phyloP scores from a whole-genome alignment of 2,329 filamentous ascomycete genomes.

The Salinomyces thailandicus region DNA sequence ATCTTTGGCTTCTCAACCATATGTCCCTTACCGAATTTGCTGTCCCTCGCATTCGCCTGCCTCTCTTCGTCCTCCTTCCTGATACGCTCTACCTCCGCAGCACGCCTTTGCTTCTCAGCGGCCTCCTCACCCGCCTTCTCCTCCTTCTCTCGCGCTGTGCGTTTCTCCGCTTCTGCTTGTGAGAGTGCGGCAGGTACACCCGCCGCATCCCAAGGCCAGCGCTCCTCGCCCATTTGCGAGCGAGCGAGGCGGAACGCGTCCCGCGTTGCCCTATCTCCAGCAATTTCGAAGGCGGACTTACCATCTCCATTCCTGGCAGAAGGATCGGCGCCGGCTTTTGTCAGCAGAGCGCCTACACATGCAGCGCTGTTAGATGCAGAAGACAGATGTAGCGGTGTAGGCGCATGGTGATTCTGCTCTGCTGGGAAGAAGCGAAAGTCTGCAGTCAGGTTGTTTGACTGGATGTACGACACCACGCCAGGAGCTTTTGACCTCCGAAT shows the following conservation, averaged over 20 bases:
- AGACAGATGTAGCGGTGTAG: slow-evolving; percentile 76
- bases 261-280: slow-evolving; percentile 72
- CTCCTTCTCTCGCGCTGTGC: slow-evolving; percentile 58
- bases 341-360: slow-evolving; percentile 65
- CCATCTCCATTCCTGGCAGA: slow-evolving; percentile 59
- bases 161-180: slow-evolving; percentile 58
- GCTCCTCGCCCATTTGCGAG: slow-evolving; percentile 63
- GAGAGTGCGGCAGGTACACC: slow-evolving; percentile 62
- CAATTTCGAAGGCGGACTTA: slow-evolving; percentile 77
- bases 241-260: slow-evolving; percentile 88
- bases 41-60: slow-evolving; percentile 39
- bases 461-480: slow-evolving; percentile 72
- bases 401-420: slow-evolving; percentile 65
- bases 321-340: slow-evolving; percentile 66
- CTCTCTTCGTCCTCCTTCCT: slow-evolving; percentile 54
- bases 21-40: slow-evolving; percentile 40
- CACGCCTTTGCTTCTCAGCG: slow-evolving; percentile 50
- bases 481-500: slow-evolving; percentile 85
- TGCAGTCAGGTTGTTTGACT: slow-evolving; percentile 59
- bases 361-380: slow-evolving; percentile 69
- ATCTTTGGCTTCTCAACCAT: slow-evolving; percentile 49
- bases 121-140: slow-evolving; percentile 59
- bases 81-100: slow-evolving; percentile 63
- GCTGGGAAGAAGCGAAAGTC: slow-evolving; percentile 66
- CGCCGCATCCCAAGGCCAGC: slow-evolving; percentile 69